Evolutionary conservation across 345 rosid species (phyloP).

Genomic region (Salix udensis): DNA sequence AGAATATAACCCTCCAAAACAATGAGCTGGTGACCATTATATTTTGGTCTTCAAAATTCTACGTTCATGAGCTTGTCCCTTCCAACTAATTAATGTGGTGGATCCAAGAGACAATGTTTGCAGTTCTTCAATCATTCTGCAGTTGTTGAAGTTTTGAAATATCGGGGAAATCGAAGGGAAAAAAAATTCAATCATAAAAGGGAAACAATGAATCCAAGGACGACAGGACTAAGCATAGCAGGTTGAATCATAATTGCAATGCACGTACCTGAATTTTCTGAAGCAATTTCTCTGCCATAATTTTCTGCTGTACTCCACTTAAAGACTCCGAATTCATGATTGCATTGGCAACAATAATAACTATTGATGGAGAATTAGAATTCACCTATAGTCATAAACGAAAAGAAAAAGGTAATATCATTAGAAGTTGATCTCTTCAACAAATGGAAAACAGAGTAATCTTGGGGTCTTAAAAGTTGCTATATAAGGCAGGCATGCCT

Average conservation of each 20-base stretch:
- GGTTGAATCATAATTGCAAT: not conserved
- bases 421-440: not conserved
- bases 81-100: not conserved
- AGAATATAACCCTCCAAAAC: not conserved
- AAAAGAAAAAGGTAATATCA: not conserved
- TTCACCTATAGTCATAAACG: slow-evolving; percentile 38
- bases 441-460: not conserved
- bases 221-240: not conserved
- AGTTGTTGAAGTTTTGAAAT: not conserved
- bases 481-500: not conserved
- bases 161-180: too few relatives aligned
- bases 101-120: not conserved
- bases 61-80: not conserved
- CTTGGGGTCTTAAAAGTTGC: not conserved
- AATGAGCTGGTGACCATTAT: not conserved
- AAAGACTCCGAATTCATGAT: slow-evolving; percentile 66
- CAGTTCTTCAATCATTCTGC: not conserved
- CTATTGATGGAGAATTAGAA: slow-evolving; percentile 53
- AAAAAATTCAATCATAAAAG: not conserved
- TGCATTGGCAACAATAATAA: slow-evolving; percentile 56
- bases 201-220: not conserved
- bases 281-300: slow-evolving; percentile 69
- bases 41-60: not conserved
- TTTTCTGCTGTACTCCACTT: slow-evolving; percentile 63
- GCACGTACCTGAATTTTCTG: slow-evolving; percentile 39